Base-by-base conservation (phyloP, 139 green algal genomes). In the Coccomyxa sp. region DNA sequence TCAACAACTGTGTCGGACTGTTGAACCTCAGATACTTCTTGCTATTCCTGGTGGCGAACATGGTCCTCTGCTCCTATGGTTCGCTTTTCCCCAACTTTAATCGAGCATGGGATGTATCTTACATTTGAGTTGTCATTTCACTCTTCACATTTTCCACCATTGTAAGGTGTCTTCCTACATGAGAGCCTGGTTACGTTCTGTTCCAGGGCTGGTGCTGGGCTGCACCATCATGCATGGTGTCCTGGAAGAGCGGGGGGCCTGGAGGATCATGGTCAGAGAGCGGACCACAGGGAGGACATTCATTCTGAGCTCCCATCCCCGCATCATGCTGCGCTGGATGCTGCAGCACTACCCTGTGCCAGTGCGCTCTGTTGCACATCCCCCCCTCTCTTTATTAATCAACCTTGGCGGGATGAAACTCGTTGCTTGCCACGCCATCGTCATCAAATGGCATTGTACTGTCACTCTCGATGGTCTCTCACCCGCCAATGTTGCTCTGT, bases 1-100 rank as follows among this genome's bases (percentile, higher is more conserved):
- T 95, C 59, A 96, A 95, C 88, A 94, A 90, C 82, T 94, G 89
- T 79, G 88, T 97, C 28, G 94, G 94, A 17, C 79, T 90, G 79
- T 76, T 68, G 76, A 97, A 95, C 77, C 85, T 90, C 80, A 82
- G 86, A 25, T 90, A 79, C 51, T 95, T 95, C 82, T 75, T 95
- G 58, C 77, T 75, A 25, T 94, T 95, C 79, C 88, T 95, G 59
- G 17, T 85, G 11, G 30, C 82, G 31, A 91, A 91, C n/a, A 71
- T 89, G 18, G 16, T 87, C 0, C 67, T 92, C 13, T 92, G 89
- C 60, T 23, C 83, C 16, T 93, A 95, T 79, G 92, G 89, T 90
- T 30, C 57, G 81, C 31, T 13, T 28, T 60, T 57, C 25, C 14
- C 9, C 3, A 16, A 10, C 12, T 77, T 9, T 18, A 38, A 45